phyloP scores from a whole-genome alignment of 805 yeast species.

The Saturnispora mendoncae region DNA sequence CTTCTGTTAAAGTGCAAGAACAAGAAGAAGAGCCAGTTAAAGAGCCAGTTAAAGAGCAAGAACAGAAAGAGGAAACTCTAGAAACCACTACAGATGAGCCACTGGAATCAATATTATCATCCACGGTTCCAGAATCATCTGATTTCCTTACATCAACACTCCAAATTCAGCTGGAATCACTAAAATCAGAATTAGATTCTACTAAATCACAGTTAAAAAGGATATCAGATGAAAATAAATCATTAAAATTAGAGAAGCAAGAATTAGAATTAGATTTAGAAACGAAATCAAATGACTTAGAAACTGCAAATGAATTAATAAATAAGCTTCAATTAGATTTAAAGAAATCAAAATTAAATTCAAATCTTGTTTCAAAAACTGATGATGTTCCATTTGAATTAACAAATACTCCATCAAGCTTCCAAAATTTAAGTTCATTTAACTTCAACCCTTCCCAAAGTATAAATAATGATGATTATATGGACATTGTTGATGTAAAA shows the following conservation, averaged over 20 bases:
- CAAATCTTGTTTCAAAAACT: conserved; percentile 13
- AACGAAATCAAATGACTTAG: conserved; percentile 27
- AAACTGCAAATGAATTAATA: conserved; percentile 26
- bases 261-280: conserved; percentile 34
- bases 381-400: conserved; percentile 19
- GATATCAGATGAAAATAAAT: conserved; percentile 19
- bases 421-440: conserved; percentile 21
- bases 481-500: conserved; percentile 46
- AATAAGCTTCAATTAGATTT: conserved; percentile 16
- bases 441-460: conserved; percentile 18
- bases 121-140: conserved; percentile 15
- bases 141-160: conserved; percentile 22
- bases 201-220: conserved; percentile 10
- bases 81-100: not conserved
- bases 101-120: conserved; percentile 10
- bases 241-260: conserved; percentile 21
- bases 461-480: conserved; percentile 21
- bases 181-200: conserved; percentile 25
- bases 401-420: conserved; percentile 15
- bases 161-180: conserved; percentile 28
- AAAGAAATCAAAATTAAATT: conserved; percentile 29
- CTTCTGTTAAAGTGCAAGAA: not conserved
- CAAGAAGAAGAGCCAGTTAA: not conserved
- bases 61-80: not conserved
- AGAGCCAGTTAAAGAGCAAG: too few relatives aligned